phyloP scores from a whole-genome alignment of 2,329 filamentous ascomycete species.

The Aaosphaeria arxii region DNA sequence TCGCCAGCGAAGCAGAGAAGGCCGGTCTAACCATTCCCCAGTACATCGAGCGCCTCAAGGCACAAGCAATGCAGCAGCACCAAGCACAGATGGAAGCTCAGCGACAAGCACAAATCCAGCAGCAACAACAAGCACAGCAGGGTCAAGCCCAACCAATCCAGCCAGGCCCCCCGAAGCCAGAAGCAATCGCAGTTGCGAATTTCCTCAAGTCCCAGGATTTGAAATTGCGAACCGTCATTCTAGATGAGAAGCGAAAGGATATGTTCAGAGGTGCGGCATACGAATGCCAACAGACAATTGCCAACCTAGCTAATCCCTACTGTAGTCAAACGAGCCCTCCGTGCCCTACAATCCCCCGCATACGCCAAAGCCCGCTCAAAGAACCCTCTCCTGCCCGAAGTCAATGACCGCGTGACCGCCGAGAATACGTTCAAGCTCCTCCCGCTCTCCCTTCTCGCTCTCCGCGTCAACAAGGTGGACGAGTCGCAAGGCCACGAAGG shows the following conservation, averaged over 20 bases:
- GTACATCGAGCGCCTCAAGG: constrained; percentile 62
- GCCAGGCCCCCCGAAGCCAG: constrained; percentile 80
- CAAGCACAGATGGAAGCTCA: constrained; percentile 45
- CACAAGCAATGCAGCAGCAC: constrained; percentile 55
- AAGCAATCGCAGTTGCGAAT: constrained; percentile 82
- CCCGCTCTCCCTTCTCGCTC: constrained; percentile 87
- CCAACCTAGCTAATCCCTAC: too few relatives aligned
- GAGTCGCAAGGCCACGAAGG: constrained; percentile 70
- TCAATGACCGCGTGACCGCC: constrained; percentile 82
- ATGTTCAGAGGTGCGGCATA: constrained; percentile 79
- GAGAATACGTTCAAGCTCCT: constrained; percentile 95
- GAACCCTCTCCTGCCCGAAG: constrained; percentile 82
- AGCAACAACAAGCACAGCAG: constrained; percentile 43
- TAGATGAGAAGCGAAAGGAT: constrained; percentile 95
- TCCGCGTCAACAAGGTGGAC: constrained; percentile 82
- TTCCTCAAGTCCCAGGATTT: constrained; percentile 82
- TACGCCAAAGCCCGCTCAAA: constrained; percentile 88
- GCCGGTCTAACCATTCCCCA: constrained; percentile 81
- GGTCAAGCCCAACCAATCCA: constrained; percentile 60
- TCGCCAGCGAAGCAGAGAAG: constrained; percentile 79
- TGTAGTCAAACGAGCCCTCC: constrained; percentile 90
- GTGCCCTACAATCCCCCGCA: constrained; percentile 81
- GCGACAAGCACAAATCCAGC: constrained; percentile 33
- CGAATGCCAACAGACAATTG: not conserved
- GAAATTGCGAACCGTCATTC: constrained; percentile 85